Evolutionary conservation across 805 yeast genomes (phyloP), one percentile per base, ranked within the genome.

Genomic region (Wickerhamiella parazyma): DNA sequence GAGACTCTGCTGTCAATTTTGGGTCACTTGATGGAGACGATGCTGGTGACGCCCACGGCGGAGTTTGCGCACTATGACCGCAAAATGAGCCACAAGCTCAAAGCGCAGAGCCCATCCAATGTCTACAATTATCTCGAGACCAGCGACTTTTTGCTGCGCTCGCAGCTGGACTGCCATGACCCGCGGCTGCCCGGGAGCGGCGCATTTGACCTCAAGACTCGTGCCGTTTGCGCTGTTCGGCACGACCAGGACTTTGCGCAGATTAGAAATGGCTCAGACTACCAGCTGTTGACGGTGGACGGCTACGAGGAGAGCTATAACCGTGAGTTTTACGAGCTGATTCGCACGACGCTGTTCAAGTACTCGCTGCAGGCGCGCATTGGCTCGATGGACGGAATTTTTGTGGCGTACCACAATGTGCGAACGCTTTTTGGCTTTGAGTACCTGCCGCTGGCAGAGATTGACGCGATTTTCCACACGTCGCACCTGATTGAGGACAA

Each of bases 381-480:
- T 34, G 98, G 97, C 2, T 77, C 81, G 53, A 89, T 91, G 97
- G 96, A 87, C 61, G 98, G 98, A 5, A 84, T 91, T 2, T 85
- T 83, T 52, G 69, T 89, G 12, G 95, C 95, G 0, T 89, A 78
- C 59, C 98, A 89, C 60, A 89, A 87, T 58, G 71, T 85, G 41
- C 68, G 73, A 24, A 66, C 76, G 38, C 72, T 87, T 52, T 84
- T 89, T 61, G 98, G 96, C 3, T 91, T 86, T 60, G 89, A 86
- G 59, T 89, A 89, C 59, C 58, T 89, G 22, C 87, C 94, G 1
- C 63, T 87, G 40, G 61, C 65, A 1, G 82, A 77, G 33, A 71
- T 89, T 49, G 96, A 89, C 58, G 62, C 67, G 45, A 65, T 75
- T 7, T 65, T 71, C 48, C 85, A 80, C 51, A 62, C 72, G 1